Evolutionary conservation across 345 rosid genomes (phyloP), one percentile per base, ranked within the genome.

Genomic region (Sisymbrium irio): DNA sequence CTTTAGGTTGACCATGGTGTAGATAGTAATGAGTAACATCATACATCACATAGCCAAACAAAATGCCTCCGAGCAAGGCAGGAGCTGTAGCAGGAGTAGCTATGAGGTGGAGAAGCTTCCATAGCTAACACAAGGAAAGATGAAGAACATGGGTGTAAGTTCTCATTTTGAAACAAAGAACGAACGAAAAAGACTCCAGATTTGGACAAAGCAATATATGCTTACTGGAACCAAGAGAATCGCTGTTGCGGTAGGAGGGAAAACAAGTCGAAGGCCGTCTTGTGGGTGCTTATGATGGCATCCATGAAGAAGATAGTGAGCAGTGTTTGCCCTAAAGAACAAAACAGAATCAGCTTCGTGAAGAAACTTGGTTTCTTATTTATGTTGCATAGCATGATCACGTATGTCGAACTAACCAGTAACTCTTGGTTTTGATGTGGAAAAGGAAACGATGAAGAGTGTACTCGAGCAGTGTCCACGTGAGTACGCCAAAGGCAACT

Each of bases 401-500:
- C 0, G 8, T 32, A 22, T 51, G 41, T 6, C 6, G 56, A 62
- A 75, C 96, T 78, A 50, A 96, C 99, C 99, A 90, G 61, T 92
- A 96, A 57, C 80, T 89, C 74, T 76, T 85, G 55, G 99, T 96
- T 67, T 90, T 57, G 60, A 96, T 88, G 80, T 96, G 98, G 86
- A 96, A 96, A 72, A 96, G 85, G 76, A 96, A 96, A 42, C 98
- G 99, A 70, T 96, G 99, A 83, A 96, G 82, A 10, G 79, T 72
- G 84, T 96, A 96, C 64, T 96, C 99, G 36, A 90, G 33, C n/a
- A 92, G 78, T 51, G 99, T 89, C 99, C 99, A 96, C 1, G 87
- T 41, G 20, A 96, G 82, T 73, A 89, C 62, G 69, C 99, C 99
- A 67, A 72, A 65, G 54, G 8, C 82, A 79, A 88, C 90, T 79